phyloP scores from a whole-genome alignment of 2,329 filamentous ascomycete species.

The Cladosporium sp. region DNA sequence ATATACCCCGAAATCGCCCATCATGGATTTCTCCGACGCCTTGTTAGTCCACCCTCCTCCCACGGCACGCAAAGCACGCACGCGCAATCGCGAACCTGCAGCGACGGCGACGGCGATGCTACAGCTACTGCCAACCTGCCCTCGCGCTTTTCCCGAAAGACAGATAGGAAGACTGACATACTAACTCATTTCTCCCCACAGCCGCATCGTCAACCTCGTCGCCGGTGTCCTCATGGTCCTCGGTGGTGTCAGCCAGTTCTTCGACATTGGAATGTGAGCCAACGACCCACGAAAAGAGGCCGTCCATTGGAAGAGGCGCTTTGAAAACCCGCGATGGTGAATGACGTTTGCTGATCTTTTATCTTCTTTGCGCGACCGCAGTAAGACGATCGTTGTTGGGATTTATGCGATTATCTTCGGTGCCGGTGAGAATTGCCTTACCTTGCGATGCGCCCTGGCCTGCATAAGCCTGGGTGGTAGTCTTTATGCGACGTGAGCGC shows the following conservation, averaged over 20 bases:
- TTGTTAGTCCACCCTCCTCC: conserved; percentile 74
- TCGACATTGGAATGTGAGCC: conserved; percentile 58
- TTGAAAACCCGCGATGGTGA: no score
- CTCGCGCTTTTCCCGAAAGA: background rate
- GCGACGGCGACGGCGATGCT: no score
- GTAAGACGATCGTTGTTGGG: conserved; percentile 72
- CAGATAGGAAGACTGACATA: background rate
- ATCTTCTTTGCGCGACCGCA: conserved; percentile 35
- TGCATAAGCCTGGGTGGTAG: no score
- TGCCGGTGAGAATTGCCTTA: conserved; percentile 58
- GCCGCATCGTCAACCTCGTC: conserved; percentile 90
- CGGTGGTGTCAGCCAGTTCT: conserved; percentile 74
- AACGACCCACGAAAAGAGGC: no score
- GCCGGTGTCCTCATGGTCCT: conserved; percentile 84
- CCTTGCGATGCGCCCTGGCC: no score
- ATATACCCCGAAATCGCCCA: conserved; percentile 25
- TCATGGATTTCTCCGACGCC: conserved; percentile 88
- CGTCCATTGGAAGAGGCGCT: no score
- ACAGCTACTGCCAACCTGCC: background rate
- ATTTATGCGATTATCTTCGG: conserved; percentile 90
- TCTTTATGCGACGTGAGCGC: background rate
- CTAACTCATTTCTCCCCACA: conserved; percentile 37
- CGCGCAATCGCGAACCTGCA: conserved; percentile 8
- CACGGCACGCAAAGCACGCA: no score
- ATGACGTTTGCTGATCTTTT: no score